Percentiles rank a stretch among this genome's conserved stretches.
Evolutionary conservation across 2,329 filamentous ascomycete genomes (phyloP).

Genomic region (Stemphylium vesicarium): DNA sequence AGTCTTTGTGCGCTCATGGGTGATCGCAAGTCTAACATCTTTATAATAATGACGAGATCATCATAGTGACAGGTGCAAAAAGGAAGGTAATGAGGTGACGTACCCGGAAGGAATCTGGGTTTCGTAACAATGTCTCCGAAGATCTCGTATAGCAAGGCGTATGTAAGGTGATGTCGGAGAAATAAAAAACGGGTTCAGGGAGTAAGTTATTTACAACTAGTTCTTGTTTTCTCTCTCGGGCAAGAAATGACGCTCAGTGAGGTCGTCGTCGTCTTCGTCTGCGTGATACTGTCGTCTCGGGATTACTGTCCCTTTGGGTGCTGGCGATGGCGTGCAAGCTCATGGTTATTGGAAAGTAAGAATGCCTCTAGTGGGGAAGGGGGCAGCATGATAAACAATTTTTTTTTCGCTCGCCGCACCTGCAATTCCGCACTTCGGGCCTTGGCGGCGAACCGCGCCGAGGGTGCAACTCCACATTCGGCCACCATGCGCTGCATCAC

Average conservation of each 20-base stretch:
- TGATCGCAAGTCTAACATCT: conserved; percentile 52
- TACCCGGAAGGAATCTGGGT: conserved; percentile 18
- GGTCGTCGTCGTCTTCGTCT: conserved; percentile 10
- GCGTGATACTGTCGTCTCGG: conserved; percentile 11
- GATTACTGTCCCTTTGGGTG: conserved; percentile 18
- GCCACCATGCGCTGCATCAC: neutral
- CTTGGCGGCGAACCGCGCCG: conserved; percentile 15
- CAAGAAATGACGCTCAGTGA: neutral
- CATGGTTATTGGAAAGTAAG: conserved; percentile 39
- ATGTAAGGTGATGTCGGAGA: neutral
- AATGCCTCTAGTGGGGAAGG: conserved; percentile 26
- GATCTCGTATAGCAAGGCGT: conserved; percentile 4
- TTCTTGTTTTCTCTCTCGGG: conserved; percentile 3
- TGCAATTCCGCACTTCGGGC: conserved; percentile 8
- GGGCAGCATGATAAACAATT: conserved; percentile 27
- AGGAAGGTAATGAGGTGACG: conserved; percentile 6
- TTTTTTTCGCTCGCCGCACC: conserved; percentile 25
- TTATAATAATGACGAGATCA: conserved; percentile 45
- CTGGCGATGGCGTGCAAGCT: conserved; percentile 25
- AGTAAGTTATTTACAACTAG: conserved; percentile 11
- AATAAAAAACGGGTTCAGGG: conserved; percentile 19
- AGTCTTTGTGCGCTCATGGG: conserved; percentile 46
- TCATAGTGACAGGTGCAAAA: conserved; percentile 29
- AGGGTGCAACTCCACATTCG: conserved; percentile 10
- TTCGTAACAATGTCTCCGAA: conserved; percentile 10